Conservation (phyloP, 768 basidiomycete genomes). For the Pleurotus djamor region DNA sequence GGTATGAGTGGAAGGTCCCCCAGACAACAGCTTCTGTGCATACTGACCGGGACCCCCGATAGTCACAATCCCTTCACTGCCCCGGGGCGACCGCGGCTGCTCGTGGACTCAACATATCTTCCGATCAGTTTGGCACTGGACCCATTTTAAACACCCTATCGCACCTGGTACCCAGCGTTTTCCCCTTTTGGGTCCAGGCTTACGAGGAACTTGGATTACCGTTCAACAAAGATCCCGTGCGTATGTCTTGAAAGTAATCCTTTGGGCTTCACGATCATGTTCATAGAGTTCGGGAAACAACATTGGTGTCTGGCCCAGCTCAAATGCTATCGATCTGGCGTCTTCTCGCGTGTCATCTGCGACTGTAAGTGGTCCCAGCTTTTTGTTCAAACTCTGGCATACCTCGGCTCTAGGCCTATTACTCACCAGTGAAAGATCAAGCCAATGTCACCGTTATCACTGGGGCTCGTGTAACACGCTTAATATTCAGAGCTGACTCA, state of each 20-base stretch:
- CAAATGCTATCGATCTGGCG: background rate
- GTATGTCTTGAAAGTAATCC: background rate
- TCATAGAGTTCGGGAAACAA: constrained; percentile 15
- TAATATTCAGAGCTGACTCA: background rate
- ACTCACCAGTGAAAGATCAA: background rate
- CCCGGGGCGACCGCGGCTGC: background rate
- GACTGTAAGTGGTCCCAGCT: background rate
- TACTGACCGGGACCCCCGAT: background rate
- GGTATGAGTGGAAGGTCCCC: background rate
- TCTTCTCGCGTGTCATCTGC: background rate
- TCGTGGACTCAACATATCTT: background rate
- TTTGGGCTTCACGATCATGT: background rate
- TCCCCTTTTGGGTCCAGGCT: background rate
- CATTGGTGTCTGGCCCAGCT: constrained; percentile 13
- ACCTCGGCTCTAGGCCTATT: background rate
- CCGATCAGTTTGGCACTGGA: constrained; percentile 4
- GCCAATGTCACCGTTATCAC: background rate
- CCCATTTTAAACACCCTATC: constrained; percentile 7
- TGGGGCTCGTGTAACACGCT: background rate
- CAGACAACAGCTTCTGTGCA: background rate
- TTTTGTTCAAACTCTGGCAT: background rate
- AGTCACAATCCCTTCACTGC: constrained; percentile 2
- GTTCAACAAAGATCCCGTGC: background rate
- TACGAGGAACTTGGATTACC: background rate
- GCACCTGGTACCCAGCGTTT: background rate